Base-by-base conservation (phyloP, 2,329 filamentous ascomycete genomes). In the Cytospora piceicola region DNA sequence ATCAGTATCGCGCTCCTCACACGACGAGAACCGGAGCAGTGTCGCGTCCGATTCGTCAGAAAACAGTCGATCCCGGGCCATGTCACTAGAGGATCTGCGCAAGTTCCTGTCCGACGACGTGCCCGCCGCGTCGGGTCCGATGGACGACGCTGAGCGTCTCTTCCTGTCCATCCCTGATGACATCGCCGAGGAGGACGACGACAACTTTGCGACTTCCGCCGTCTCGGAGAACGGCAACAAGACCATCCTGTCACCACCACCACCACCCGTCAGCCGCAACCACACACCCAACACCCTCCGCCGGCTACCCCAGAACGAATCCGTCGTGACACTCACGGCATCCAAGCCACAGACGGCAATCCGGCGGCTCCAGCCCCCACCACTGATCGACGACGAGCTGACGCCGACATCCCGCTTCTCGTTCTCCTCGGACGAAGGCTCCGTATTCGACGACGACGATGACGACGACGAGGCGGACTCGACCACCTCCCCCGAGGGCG, bases 141-240 rank as follows among this genome's bases (percentile, higher is more conserved):
- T 74, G 2, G 66, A 71, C 60, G 70, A 71, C 34, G 75, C 73
- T 51, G 78, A 81, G 63, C 72, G 75, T 30, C 73, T 73, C 14
- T 71, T 71, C 15, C 69, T 82, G 29, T 70, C 71, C 49, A 82
- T 83, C 27, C 79, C 81, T 1, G 79, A 82, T 58, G 79, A 83
- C 62, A 82, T 80, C 46, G 77, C 74, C 9, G 83, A 85, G 63
- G 82, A 83, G 60, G 77, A 77, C 54, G 85, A 88, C 58, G 85
- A 88, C 69, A 88, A 88, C 75, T 88, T 89, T 70, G 85, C 85
- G n/a, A 81, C 79, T 4, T 82, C 82, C 1, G 80, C 82, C 4
- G 71, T 75, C 8, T 80, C 80, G 0, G 84, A 86, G 61, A 77
- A 67, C 2, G 75, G 78, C 27, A 73, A 78, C 1, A 82, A 77